A percentile compares a stretch with the other conserved stretches of the same genome.
phyloP scores from a whole-genome alignment of 2,329 filamentous ascomycete genomes.

The Monosporascus sp. region DNA sequence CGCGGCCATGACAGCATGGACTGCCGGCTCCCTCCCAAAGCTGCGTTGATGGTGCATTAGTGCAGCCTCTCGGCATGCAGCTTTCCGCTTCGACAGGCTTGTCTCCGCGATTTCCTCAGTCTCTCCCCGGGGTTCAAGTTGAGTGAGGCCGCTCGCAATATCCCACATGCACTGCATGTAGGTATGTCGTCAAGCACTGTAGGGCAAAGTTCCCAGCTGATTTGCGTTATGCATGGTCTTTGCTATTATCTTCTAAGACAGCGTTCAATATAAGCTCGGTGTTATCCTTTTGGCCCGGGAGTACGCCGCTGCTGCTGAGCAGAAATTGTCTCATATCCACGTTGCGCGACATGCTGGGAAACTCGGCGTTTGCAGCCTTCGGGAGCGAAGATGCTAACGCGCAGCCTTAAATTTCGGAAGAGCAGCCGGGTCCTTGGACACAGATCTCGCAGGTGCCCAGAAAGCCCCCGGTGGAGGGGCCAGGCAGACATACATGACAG shows the following conservation, averaged over 20 bases:
- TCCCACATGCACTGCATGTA: background rate
- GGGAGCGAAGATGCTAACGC: background rate
- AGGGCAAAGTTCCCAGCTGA: conserved; percentile 4
- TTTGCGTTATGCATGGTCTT: background rate
- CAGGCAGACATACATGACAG: background rate
- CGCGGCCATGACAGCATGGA: conserved; percentile 7
- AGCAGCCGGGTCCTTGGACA: background rate
- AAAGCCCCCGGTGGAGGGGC: background rate
- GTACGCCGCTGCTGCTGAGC: background rate
- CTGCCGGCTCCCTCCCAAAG: conserved; percentile 1
- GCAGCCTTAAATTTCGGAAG: background rate
- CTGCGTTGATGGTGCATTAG: conserved; percentile 11
- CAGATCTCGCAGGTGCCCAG: background rate
- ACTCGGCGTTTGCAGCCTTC: background rate
- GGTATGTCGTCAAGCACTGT: conserved; percentile 7
- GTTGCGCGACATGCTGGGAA: background rate
- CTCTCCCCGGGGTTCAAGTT: conserved; percentile 10
- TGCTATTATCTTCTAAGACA: background rate
- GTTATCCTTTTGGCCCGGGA: background rate
- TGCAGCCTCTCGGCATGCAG: conserved; percentile 16
- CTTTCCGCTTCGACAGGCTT: conserved; percentile 16
- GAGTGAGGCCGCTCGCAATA: conserved; percentile 5
- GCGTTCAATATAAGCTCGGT: background rate
- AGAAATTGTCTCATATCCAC: background rate
- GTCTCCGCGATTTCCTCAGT: conserved; percentile 7